phyloP scores from a whole-genome alignment of 441 rosid species.

The Metrosideros polymorpha region DNA sequence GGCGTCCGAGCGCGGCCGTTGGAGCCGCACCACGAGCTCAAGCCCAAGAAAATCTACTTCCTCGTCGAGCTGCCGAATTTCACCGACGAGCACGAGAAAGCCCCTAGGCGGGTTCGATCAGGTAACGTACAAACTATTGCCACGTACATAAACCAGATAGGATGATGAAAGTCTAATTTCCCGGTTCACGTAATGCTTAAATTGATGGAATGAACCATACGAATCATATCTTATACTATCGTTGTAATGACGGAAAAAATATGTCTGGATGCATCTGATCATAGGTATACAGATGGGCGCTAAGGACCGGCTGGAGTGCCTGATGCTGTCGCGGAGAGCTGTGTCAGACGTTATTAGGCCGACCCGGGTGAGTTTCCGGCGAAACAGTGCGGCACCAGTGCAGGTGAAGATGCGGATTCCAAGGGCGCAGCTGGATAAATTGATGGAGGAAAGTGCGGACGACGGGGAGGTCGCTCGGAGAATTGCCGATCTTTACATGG shows the following conservation, averaged over 20 bases:
- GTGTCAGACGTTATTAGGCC: neutral
- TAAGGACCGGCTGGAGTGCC: neutral
- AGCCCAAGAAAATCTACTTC: neutral
- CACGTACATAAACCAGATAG: neutral
- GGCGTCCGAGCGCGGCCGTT: neutral
- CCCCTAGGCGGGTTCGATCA: neutral
- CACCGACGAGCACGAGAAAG: neutral
- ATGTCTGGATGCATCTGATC: neutral
- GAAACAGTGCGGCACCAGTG: neutral
- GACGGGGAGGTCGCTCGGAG: conserved; percentile 39
- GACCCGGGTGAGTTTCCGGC: neutral
- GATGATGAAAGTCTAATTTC: neutral
- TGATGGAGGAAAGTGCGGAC: conserved; percentile 46
- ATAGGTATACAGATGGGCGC: neutral
- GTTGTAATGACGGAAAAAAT: neutral
- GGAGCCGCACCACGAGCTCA: neutral
- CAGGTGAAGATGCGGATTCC: conserved; percentile 37
- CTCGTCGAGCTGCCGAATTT: neutral
- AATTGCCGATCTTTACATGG: conserved; percentile 30
- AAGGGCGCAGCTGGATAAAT: conserved; percentile 32
- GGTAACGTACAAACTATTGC: neutral
- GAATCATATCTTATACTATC: neutral
- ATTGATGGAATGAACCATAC: neutral
- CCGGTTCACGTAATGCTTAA: neutral
- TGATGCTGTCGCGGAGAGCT: neutral